A percentile compares a stretch with the other conserved stretches of the same genome.
phyloP scores from a whole-genome alignment of 2,329 filamentous ascomycete species.

The Hypoxylon sp. region DNA sequence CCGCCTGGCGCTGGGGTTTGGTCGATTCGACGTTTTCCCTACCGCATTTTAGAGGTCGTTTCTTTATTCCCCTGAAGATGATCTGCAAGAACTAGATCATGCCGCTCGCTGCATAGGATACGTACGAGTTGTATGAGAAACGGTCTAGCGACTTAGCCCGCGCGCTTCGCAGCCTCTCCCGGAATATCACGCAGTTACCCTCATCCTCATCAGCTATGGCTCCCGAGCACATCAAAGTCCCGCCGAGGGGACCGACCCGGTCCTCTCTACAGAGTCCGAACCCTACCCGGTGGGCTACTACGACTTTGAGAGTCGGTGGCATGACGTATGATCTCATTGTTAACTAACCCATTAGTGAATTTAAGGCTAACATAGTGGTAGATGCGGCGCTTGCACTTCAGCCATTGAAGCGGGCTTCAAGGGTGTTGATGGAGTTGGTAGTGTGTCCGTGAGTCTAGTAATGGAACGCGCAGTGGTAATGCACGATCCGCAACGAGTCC shows the following conservation, averaged over 20 bases:
- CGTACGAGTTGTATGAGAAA: constrained; percentile 23
- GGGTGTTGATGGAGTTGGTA: constrained; percentile 83
- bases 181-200: constrained; percentile 17
- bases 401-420: constrained; percentile 95
- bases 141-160: constrained; percentile 13
- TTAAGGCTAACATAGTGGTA: constrained; percentile 60
- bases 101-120: constrained; percentile 40
- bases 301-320: constrained; percentile 89
- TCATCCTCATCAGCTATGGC: constrained; percentile 61
- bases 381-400: constrained; percentile 93
- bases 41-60: neutral
- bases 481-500: constrained; percentile 82
- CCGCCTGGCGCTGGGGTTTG: constrained; percentile 46
- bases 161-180: constrained; percentile 13
- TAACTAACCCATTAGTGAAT: neutral
- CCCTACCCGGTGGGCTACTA: constrained; percentile 83
- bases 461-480: constrained; percentile 96
- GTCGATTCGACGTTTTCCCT: constrained; percentile 19
- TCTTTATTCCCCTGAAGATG: constrained; percentile 24
- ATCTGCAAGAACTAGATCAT: constrained; percentile 41
- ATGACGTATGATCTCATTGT: constrained; percentile 71
- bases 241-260: constrained; percentile 56
- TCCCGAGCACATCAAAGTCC: constrained; percentile 65
- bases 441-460: constrained; percentile 91
- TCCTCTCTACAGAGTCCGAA: constrained; percentile 55